Evolutionary conservation across 305 asterid genomes (phyloP).

Genomic region (Solanum hybrid): DNA sequence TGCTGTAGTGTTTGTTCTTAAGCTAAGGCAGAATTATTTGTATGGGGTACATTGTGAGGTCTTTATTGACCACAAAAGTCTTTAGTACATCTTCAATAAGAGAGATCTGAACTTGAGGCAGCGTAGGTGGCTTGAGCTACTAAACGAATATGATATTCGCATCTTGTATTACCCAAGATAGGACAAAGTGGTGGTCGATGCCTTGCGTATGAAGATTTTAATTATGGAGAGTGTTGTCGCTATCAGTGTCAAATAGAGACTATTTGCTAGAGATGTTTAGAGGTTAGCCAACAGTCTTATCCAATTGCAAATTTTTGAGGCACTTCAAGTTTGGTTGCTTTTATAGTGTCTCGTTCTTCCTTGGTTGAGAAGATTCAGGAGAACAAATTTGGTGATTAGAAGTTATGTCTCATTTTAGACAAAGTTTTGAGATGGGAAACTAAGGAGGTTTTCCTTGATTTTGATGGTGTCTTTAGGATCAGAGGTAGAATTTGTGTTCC

Average conservation of each 20-base stretch:
- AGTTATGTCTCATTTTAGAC: neutral
- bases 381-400: neutral
- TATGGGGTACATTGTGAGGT: neutral
- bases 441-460: too few species aligned
- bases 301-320: too few species aligned
- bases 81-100: neutral
- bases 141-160: neutral
- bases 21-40: neutral
- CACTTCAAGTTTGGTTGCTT: neutral
- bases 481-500: too few species aligned
- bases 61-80: neutral
- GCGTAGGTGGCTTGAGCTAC: neutral
- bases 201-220: neutral
- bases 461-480: too few species aligned
- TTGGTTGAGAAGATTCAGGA: neutral
- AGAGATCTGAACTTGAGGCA: too few species aligned
- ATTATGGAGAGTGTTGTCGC: neutral
- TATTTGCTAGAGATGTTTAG: neutral
- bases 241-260: too few species aligned
- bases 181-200: neutral
- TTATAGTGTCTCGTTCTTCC: neutral
- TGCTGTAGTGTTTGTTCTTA: neutral
- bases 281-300: neutral
- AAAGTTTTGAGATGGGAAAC: too few species aligned
- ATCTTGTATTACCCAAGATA: neutral